Conservation (phyloP, 129 eudicot species). For the Logfia minima region DNA sequence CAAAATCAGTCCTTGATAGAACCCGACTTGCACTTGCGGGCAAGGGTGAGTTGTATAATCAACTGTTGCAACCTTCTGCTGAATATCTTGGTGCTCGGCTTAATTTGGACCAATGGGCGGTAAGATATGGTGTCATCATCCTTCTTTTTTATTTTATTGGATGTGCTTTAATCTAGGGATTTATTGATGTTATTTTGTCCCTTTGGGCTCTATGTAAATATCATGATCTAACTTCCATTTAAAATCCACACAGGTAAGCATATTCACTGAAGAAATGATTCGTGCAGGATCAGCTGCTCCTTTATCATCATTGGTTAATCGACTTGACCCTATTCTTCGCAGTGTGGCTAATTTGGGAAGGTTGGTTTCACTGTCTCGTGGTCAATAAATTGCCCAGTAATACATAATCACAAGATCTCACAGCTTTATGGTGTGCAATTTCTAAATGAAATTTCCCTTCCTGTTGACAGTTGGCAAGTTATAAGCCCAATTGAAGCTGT, state of each 20-base stretch:
- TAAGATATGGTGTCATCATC: conserved; percentile 26
- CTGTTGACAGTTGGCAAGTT: conserved; percentile 53
- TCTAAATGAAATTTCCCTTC: conserved; percentile 10
- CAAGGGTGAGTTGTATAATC: conserved; percentile 45
- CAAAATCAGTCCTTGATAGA: conserved; percentile 60
- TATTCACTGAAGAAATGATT: conserved; percentile 51
- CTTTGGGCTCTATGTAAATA: neutral
- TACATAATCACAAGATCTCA: neutral
- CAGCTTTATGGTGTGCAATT: neutral
- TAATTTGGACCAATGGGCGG: conserved; percentile 53
- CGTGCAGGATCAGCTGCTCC: conserved; percentile 52
- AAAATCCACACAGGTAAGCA: conserved; percentile 39
- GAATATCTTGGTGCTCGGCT: conserved; percentile 56
- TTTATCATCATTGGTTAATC: conserved; percentile 50
- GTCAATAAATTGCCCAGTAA: neutral
- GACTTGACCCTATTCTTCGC: conserved; percentile 56
- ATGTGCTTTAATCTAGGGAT: conserved; percentile 1
- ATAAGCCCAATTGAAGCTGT: conserved; percentile 54
- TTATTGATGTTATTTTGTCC: neutral
- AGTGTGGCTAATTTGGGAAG: conserved; percentile 50
- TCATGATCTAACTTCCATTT: conserved; percentile 8
- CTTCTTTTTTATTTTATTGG: neutral
- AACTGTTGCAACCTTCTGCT: conserved; percentile 48
- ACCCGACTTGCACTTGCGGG: conserved; percentile 45
- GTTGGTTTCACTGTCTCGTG: conserved; percentile 22